Percentiles rank a stretch among this genome's conserved stretches.
Evolutionary conservation across 257 asterid species (phyloP).

Genomic region (Thymus quinquecostatus): DNA sequence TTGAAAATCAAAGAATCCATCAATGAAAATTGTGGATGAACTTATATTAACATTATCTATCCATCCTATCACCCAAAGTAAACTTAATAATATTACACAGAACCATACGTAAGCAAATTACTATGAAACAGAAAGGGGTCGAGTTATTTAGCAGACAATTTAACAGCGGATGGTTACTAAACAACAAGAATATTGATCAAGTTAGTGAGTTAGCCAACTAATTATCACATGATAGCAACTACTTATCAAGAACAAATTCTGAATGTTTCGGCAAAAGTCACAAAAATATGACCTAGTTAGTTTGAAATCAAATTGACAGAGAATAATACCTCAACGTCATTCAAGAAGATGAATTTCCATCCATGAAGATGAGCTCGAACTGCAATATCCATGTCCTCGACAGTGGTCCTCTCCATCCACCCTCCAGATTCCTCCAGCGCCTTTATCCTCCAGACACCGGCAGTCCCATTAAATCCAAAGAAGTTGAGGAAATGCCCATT

Average conservation of each 20-base stretch:
- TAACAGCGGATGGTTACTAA: too few relatives aligned
- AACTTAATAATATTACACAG: too few relatives aligned
- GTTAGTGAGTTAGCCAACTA: too few relatives aligned
- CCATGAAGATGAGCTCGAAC: conserved; percentile 98
- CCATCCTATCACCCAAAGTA: too few relatives aligned
- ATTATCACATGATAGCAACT: too few relatives aligned
- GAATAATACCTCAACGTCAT: conserved; percentile 80
- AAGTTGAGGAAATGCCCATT: conserved; percentile 81
- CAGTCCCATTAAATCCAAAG: conserved; percentile 98
- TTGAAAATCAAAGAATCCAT: too few relatives aligned
- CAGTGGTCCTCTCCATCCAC: conserved; percentile 96
- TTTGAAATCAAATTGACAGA: conserved; percentile 13
- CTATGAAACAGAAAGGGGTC: too few relatives aligned
- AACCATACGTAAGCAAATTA: too few relatives aligned
- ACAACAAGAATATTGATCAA: too few relatives aligned
- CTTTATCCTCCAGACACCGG: conserved; percentile 97
- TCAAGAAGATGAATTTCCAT: conserved; percentile 90
- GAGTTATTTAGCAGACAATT: too few relatives aligned
- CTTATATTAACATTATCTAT: too few relatives aligned
- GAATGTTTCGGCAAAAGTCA: conserved; percentile 5
- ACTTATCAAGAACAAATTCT: conserved; percentile 28
- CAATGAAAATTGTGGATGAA: too few relatives aligned
- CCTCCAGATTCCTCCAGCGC: conserved; percentile 97
- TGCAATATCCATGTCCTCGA: conserved; percentile 98
- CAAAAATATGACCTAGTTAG: conserved; percentile 3